phyloP scores from a whole-genome alignment of 2,329 filamentous ascomycete species.

The Podosphaera aphanis region DNA sequence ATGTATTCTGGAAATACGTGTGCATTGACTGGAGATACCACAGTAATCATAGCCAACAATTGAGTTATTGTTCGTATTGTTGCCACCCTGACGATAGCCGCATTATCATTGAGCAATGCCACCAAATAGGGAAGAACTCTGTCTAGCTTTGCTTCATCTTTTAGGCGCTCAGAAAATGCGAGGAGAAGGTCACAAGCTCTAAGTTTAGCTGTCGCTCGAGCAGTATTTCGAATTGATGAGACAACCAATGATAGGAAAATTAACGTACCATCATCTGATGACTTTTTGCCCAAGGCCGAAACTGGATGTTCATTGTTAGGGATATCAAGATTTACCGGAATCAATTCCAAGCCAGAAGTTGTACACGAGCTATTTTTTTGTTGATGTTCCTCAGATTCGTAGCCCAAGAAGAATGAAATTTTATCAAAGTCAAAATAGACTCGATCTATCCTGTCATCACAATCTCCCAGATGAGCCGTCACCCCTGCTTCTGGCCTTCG shows the following conservation, averaged over 20 bases:
- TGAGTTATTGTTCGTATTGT: conserved; percentile 75
- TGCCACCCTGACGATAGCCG: conserved; percentile 64
- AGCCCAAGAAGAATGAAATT: conserved; percentile 80
- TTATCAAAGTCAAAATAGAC: conserved; percentile 94
- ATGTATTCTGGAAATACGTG: conserved; percentile 48
- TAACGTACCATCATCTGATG: conserved; percentile 67
- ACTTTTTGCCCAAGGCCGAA: conserved; percentile 32
- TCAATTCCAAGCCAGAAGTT: conserved; percentile 34
- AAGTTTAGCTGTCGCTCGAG: conserved; percentile 64
- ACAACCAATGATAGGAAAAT: conserved; percentile 80
- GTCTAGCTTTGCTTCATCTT: conserved; percentile 89
- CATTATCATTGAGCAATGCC: conserved; percentile 55
- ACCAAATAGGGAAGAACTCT: conserved; percentile 79
- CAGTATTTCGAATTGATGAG: conserved; percentile 71
- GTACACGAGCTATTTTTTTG: conserved; percentile 19
- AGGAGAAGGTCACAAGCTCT: conserved; percentile 78
- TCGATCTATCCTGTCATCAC: conserved; percentile 81
- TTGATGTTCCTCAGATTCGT: conserved; percentile 24
- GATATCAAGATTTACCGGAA: conserved; percentile 67
- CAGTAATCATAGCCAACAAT: conserved; percentile 61
- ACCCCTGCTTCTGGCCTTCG: conserved; percentile 46
- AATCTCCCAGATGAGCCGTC: conserved; percentile 53
- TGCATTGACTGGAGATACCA: conserved; percentile 60
- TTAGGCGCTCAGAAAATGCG: conserved; percentile 73
- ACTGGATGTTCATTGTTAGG: conserved; percentile 60